Percentiles rank a stretch among this genome's conserved stretches.
Evolutionary conservation across 2,329 filamentous ascomycete species (phyloP).

Genomic region (Fusarium sublunatum): DNA sequence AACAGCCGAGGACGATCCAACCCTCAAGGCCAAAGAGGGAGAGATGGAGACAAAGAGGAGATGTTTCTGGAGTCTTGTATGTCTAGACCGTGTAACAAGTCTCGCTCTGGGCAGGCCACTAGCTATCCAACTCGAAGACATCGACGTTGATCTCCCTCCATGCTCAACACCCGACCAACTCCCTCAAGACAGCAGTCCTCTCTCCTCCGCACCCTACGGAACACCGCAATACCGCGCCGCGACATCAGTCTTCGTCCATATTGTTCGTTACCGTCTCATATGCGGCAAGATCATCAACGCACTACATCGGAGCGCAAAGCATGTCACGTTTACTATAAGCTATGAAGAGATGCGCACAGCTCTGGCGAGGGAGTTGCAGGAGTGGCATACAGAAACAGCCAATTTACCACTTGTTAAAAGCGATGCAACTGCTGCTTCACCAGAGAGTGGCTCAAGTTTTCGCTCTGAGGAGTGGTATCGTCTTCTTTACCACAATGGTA

Average conservation of each 20-base stretch:
- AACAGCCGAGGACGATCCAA: background rate
- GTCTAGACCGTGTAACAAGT: constrained; percentile 53
- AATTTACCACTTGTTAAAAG: constrained; percentile 45
- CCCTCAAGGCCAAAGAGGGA: constrained; percentile 20
- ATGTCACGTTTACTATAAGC: constrained; percentile 13
- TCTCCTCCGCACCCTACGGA: constrained; percentile 35
- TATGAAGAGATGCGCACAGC: constrained; percentile 32
- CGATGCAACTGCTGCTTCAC: constrained; percentile 30
- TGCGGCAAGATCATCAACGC: constrained; percentile 54
- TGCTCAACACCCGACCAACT: constrained; percentile 34
- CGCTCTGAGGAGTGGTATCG: constrained; percentile 57
- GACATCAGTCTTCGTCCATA: constrained; percentile 53
- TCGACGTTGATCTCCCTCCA: constrained; percentile 52
- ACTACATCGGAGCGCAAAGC: constrained; percentile 48
- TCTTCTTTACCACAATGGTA: constrained; percentile 56
- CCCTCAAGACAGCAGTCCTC: constrained; percentile 19
- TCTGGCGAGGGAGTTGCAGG: constrained; percentile 48
- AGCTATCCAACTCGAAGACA: constrained; percentile 55
- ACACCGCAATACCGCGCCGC: constrained; percentile 41
- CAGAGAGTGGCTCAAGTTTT: constrained; percentile 52
- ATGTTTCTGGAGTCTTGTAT: constrained; percentile 58
- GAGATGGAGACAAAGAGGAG: constrained; percentile 52
- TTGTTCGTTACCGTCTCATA: constrained; percentile 54
- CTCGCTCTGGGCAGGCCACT: constrained; percentile 55
- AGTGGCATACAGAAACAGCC: constrained; percentile 47